Evolutionary conservation across 805 yeast species (phyloP), one percentile per base, ranked within the genome.

Genomic region (Yamadazyma sp.): DNA sequence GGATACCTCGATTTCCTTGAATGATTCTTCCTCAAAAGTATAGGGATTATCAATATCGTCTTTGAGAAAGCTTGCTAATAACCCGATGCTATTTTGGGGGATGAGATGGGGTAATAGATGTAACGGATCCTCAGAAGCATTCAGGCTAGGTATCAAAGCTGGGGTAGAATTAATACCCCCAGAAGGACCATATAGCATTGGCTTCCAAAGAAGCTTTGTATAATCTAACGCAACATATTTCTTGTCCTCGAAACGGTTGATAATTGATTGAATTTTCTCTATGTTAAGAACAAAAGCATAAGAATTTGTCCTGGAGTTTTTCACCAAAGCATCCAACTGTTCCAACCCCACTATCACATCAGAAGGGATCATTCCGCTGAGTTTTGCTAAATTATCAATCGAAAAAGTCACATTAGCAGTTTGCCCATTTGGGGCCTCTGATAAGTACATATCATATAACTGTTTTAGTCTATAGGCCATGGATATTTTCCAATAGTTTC

Each of bases 301-400:
- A 17, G 53, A 54, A 12, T 67, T 66, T 1, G 74, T 67, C 0
- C 37, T 40, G 2, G 72, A 67, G 40, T 77, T 69, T 22, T 71
- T 62, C 1, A 77, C 62, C 15, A 93, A 63, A 6, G 83, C 79
- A 17, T 77, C 71, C 19, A 91, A 60, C 40, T 80, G 83, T 57
- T 93, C 99, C 15, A 93, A 64, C 0, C 95, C 95, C 31, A 84
- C 85, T 5, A 91, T 72, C 0, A 90, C 88, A 60, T 93, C 98
- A 10, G 91, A 83, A 6, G 84, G 74, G 2, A 75, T 81, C 90
- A 93, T 84, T 0, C 97, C 97, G 0, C 96, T 86, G 9, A 77
- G 53, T 39, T 73, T 75, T 3, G 90, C 68, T 13, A 91, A 52
- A 35, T 72, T 79, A 15, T 78, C 75, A 11, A 91, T 71, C 0